Percentiles rank a stretch among this genome's conserved stretches.
Conservation (phyloP, 305 asterid genomes). For the Fraxinus xanthoxyloides region DNA sequence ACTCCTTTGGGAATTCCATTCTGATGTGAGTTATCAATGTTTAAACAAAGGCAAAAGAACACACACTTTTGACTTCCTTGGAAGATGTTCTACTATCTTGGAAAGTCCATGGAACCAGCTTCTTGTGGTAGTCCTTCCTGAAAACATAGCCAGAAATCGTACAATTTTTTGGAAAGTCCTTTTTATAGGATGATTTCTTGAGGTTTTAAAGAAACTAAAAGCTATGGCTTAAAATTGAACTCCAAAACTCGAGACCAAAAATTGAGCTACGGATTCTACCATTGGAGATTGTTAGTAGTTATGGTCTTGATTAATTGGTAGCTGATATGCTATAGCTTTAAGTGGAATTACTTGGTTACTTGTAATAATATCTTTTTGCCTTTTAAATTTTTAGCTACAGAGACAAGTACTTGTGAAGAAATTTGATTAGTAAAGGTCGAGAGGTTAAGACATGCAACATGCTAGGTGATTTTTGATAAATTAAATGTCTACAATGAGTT, state of each 20-base stretch:
- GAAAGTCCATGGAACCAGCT: not conserved
- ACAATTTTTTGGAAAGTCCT: not conserved
- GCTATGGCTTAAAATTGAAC: not conserved
- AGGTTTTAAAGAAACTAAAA: not conserved
- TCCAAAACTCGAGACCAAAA: constrained; percentile 4
- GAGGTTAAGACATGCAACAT: not conserved
- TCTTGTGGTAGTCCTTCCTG: not conserved
- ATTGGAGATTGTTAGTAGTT: constrained; percentile 4
- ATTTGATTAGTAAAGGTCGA: not conserved
- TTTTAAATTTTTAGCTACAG: not conserved
- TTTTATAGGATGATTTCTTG: not conserved
- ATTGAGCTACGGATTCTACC: constrained; percentile 1
- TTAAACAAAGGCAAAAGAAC: not conserved
- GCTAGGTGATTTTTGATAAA: not conserved
- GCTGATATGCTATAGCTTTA: not conserved
- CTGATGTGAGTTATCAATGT: not conserved
- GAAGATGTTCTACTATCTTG: not conserved
- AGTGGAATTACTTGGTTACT: constrained; percentile 7
- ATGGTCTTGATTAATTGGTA: not conserved
- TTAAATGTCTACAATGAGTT: not conserved
- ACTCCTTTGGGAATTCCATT: not conserved
- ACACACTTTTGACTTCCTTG: not conserved
- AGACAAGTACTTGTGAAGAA: not conserved
- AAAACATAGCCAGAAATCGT: not conserved
- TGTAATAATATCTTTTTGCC: not conserved